These are phyloP conservation scores for Phytopythium oedochilum DNA, from an alignment of 352 stramenopile genomes.

Conservation along the genomic window DNA sequence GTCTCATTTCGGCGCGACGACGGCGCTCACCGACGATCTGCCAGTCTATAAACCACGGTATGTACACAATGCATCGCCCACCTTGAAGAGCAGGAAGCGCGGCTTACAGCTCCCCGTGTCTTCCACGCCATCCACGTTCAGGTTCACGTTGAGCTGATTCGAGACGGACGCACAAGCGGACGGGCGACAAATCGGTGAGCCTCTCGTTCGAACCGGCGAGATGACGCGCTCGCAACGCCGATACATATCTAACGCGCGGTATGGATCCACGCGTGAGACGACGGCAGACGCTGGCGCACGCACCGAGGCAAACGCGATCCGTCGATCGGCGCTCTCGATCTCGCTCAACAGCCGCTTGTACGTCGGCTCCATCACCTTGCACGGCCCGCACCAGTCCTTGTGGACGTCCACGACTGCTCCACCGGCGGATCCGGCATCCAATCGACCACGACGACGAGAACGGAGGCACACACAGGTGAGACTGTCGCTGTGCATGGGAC, in stretches of 20 bases:
- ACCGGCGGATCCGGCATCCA: not conserved
- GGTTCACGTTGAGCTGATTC: constrained; percentile 37
- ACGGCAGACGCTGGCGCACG: constrained; percentile 1
- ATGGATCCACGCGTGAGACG: not conserved
- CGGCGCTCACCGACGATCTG: not conserved
- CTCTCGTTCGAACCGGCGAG: constrained; percentile 1
- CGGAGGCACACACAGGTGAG: not conserved
- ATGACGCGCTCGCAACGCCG: not conserved
- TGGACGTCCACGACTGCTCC: constrained; percentile 54
- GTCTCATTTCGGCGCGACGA: constrained; percentile 5
- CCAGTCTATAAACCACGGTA: too few relatives aligned
- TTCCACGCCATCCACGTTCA: constrained; percentile 46
- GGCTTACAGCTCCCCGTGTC: constrained; percentile 62
- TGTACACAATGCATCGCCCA: constrained; percentile 11
- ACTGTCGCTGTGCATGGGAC: not conserved
- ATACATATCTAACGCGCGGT: not conserved
- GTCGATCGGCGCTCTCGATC: constrained; percentile 49
- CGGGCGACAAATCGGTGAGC: not conserved
- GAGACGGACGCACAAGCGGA: not conserved
- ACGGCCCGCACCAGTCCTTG: constrained; percentile 70
- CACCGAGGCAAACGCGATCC: constrained; percentile 52
- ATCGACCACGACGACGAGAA: not conserved
- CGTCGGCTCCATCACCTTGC: constrained; percentile 73
- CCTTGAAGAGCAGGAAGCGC: constrained; percentile 57
- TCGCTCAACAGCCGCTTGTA: constrained; percentile 61